Evolutionary conservation across 2,329 filamentous ascomycete genomes (phyloP).

Genomic region (Aspergillus texensis): DNA sequence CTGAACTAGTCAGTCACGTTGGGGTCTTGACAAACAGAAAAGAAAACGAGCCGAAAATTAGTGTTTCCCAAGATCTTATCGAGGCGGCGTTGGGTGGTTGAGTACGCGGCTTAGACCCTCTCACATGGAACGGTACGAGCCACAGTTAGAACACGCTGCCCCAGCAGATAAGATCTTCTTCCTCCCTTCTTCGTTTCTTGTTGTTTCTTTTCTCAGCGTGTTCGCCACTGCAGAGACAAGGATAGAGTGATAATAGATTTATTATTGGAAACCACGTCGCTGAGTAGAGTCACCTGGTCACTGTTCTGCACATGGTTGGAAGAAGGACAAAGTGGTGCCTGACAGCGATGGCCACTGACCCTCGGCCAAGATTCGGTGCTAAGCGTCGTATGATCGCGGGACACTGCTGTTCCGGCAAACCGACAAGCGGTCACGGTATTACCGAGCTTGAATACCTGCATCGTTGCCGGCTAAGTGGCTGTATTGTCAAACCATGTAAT

Average conservation of each 20-base stretch:
- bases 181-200: too few relatives aligned
- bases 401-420: slow-evolving; percentile 31
- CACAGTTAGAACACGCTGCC: not conserved
- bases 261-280: slow-evolving; percentile 1
- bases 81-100: slow-evolving; percentile 7
- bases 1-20: not conserved
- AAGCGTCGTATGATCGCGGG: slow-evolving; percentile 37
- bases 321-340: not conserved
- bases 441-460: not conserved
- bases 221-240: not conserved
- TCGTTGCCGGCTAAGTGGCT: not conserved
- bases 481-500: not conserved
- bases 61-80: not conserved
- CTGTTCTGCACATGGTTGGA: not conserved
- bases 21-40: not conserved
- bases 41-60: not conserved
- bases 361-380: slow-evolving; percentile 1
- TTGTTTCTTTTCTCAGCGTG: not conserved
- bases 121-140: slow-evolving; percentile 4
- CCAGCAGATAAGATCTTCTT: not conserved
- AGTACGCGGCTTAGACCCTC: slow-evolving; percentile 3
- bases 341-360: slow-evolving; percentile 5
- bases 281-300: not conserved
- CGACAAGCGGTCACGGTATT: slow-evolving; percentile 12
- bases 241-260: not conserved